phyloP scores from a whole-genome alignment of 179 eudicot species.

The Sideroxylon spinosum region DNA sequence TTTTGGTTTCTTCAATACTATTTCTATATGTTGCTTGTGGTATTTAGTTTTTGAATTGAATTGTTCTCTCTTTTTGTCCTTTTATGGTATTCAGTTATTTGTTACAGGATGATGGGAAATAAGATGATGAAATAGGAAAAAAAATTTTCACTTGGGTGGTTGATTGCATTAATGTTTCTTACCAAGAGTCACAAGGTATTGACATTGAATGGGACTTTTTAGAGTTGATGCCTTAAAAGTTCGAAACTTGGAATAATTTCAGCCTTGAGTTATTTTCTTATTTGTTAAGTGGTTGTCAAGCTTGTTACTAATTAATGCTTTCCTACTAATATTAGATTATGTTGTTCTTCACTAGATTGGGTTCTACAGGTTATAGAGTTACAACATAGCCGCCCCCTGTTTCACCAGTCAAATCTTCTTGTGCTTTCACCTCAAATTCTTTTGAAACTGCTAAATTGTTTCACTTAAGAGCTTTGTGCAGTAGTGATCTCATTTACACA shows the following conservation, averaged over 20 bases:
- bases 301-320: not conserved
- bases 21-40: not conserved
- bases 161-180: constrained; percentile 1
- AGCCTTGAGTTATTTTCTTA: not conserved
- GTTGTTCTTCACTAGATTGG: not conserved
- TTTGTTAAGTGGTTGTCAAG: not conserved
- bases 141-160: not conserved
- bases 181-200: not conserved
- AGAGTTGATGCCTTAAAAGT: not conserved
- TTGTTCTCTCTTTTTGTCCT: not conserved
- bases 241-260: not conserved
- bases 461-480: not conserved
- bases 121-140: not conserved
- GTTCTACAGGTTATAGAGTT: not conserved
- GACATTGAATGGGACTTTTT: not conserved
- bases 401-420: not conserved
- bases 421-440: not conserved
- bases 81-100: not conserved
- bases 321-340: not conserved
- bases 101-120: not conserved
- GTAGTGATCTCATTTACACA: not conserved
- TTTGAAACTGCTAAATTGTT: not conserved
- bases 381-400: not conserved
- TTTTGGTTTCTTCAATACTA: not conserved
- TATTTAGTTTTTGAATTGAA: constrained; percentile 9